phyloP scores from a whole-genome alignment of 129 eudicot species.

The Pseudognaphalium luteoalbum region DNA sequence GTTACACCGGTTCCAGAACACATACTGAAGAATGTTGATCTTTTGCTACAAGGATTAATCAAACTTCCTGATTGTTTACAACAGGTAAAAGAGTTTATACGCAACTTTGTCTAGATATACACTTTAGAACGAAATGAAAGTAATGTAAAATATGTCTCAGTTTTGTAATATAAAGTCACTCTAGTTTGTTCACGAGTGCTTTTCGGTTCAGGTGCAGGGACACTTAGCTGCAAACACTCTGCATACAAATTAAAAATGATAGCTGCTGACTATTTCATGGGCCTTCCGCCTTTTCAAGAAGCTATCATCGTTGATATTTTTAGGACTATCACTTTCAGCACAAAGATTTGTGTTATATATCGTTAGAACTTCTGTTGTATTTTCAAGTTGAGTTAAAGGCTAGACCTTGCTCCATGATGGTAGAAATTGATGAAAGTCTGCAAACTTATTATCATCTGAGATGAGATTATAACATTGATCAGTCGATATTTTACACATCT shows the following conservation, averaged over 20 bases:
- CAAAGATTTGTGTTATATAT: background rate
- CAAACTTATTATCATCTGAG: background rate
- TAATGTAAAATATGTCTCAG: background rate
- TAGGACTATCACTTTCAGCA: background rate
- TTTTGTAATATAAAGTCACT: background rate
- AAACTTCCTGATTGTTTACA: constrained; percentile 64
- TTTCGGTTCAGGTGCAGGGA: constrained; percentile 53
- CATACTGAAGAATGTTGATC: constrained; percentile 54
- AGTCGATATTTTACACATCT: background rate
- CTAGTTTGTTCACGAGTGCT: background rate
- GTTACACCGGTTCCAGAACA: constrained; percentile 69
- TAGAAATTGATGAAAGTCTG: too few relatives aligned
- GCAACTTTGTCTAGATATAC: background rate
- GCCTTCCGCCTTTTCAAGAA: background rate
- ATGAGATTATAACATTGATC: background rate
- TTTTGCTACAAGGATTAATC: constrained; percentile 66
- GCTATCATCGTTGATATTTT: background rate
- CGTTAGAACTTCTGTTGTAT: background rate
- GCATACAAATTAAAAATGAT: constrained; percentile 32
- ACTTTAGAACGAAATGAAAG: background rate
- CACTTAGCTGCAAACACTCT: constrained; percentile 57
- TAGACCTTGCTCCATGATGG: background rate
- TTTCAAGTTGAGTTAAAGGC: background rate
- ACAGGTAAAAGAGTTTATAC: constrained; percentile 48
- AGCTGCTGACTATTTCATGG: background rate